Evolutionary conservation across 176 grass and related monocot genomes (phyloP).

Genomic region (Olyra latifolia): DNA sequence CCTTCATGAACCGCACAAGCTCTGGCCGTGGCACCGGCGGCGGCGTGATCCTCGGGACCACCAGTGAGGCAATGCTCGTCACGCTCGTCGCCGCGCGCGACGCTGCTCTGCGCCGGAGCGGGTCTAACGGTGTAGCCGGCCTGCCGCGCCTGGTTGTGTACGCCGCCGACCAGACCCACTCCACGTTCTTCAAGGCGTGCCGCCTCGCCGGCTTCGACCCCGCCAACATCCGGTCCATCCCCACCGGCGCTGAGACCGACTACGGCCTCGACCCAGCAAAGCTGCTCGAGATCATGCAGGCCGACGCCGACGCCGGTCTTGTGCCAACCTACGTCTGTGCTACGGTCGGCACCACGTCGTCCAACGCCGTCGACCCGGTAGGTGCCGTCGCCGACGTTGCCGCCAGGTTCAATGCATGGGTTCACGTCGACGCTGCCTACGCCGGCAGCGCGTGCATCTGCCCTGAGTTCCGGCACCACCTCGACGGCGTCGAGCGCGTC

Average conservation of each 20-base stretch:
- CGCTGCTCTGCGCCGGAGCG: background rate
- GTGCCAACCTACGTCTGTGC: constrained; percentile 57
- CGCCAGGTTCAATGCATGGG: constrained; percentile 35
- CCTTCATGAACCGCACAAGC: constrained; percentile 22
- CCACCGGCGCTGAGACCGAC: constrained; percentile 2
- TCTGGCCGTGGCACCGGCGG: constrained; percentile 18
- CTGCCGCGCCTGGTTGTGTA: constrained; percentile 34
- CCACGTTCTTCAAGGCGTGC: constrained; percentile 57
- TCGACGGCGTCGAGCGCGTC: constrained; percentile 40
- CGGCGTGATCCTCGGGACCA: constrained; percentile 41
- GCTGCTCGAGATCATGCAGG: constrained; percentile 28
- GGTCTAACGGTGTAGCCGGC: background rate
- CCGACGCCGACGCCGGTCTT: constrained; percentile 34
- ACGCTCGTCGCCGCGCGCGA: constrained; percentile 52
- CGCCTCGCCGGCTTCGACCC: constrained; percentile 47
- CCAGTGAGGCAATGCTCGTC: constrained; percentile 56
- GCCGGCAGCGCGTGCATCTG: constrained; percentile 65
- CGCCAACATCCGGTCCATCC: constrained; percentile 33
- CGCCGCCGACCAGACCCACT: constrained; percentile 53
- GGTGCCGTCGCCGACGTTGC: constrained; percentile 34
- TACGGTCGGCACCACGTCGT: constrained; percentile 59
- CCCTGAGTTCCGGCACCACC: constrained; percentile 56
- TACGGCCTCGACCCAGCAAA: constrained; percentile 36
- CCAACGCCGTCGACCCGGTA: constrained; percentile 50
- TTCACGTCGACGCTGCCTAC: constrained; percentile 58